Percentiles rank a stretch among this genome's conserved stretches.
phyloP scores from a whole-genome alignment of 768 basidiomycete species.

The Kwoniella dendrophila region DNA sequence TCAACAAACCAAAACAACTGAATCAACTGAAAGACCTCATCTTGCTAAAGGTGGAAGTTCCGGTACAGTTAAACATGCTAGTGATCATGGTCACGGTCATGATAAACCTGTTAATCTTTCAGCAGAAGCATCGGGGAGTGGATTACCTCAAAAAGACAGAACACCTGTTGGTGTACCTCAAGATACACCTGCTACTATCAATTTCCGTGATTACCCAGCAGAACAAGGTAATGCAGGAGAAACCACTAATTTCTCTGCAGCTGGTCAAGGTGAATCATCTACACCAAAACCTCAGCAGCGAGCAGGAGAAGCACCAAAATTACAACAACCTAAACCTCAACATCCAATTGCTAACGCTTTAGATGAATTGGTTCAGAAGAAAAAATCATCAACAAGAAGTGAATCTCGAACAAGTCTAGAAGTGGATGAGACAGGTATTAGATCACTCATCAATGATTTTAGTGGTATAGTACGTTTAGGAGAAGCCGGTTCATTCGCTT shows the following conservation, averaged over 20 bases:
- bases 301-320: background rate
- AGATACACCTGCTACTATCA: slow-evolving; percentile 20
- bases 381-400: slow-evolving; percentile 1
- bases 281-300: background rate
- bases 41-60: slow-evolving; percentile 1
- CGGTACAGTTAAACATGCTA: slow-evolving; percentile 7
- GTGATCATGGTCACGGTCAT: background rate
- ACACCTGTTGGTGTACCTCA: slow-evolving; percentile 46
- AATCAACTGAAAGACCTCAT: slow-evolving; percentile 1
- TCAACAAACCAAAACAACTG: background rate
- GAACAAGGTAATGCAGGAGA: slow-evolving; percentile 13
- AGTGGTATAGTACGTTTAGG: slow-evolving; percentile 43
- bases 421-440: slow-evolving; percentile 35
- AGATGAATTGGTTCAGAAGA: slow-evolving; percentile 15
- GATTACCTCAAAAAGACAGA: slow-evolving; percentile 33
- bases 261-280: background rate
- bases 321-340: slow-evolving; percentile 29
- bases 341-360: slow-evolving; percentile 15
- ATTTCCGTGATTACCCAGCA: slow-evolving; percentile 36
- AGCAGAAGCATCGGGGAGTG: slow-evolving; percentile 32
- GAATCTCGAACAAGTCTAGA: slow-evolving; percentile 23
- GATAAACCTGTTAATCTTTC: slow-evolving; percentile 31
- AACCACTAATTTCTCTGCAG: slow-evolving; percentile 24
- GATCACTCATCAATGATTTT: slow-evolving; percentile 35
- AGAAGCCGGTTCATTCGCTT: slow-evolving; percentile 24